phyloP scores from a whole-genome alignment of 2,329 filamentous ascomycete genomes.

The Xylariaceae sp. region DNA sequence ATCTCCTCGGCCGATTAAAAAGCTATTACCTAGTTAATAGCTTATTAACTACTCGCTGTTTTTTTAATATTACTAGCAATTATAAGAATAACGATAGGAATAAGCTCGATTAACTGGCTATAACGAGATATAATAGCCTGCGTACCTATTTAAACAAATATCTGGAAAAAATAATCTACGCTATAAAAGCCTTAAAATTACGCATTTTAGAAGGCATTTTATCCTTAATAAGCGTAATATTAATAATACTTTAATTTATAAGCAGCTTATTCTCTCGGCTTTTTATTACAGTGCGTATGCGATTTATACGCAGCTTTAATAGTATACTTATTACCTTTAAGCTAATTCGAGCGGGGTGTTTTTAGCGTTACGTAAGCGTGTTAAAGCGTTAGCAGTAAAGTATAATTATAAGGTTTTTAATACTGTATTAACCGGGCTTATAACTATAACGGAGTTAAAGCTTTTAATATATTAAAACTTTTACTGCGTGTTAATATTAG shows the following conservation, averaged over 20 bases:
- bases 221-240: slow-evolving; percentile 1
- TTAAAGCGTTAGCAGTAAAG: too few species aligned
- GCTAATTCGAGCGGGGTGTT: too few species aligned
- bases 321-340: too few species aligned
- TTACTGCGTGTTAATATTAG: too few species aligned
- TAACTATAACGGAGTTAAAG: too few species aligned
- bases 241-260: slow-evolving; percentile 3
- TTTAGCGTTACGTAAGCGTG: too few species aligned
- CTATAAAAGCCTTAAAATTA: background rate
- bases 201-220: background rate
- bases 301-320: too few species aligned
- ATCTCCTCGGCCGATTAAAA: slow-evolving; percentile 1
- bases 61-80: slow-evolving; percentile 1
- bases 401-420: too few species aligned
- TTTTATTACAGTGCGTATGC: too few species aligned
- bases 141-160: slow-evolving; percentile 1
- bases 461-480: too few species aligned
- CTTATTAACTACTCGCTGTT: background rate
- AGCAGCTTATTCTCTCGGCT: too few species aligned
- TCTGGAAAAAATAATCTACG: slow-evolving; percentile 3
- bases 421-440: too few species aligned
- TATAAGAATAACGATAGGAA: background rate
- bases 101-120: background rate
- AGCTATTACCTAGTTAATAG: background rate
- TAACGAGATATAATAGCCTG: background rate